phyloP scores from a whole-genome alignment of 345 rosid species.

The Litchi chinensis region DNA sequence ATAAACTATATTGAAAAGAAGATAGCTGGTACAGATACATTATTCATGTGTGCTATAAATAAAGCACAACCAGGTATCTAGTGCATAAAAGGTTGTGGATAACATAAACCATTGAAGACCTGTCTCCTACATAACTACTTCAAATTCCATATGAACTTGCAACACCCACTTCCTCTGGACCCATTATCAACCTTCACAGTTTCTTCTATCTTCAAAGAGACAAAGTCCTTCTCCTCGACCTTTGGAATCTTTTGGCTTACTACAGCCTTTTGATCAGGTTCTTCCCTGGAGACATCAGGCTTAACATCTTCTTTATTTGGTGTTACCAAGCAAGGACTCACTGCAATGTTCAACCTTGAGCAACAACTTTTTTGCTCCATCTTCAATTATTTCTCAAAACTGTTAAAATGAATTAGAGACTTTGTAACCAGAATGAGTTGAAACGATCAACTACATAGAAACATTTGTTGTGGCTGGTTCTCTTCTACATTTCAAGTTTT shows the following conservation, averaged over 20 bases:
- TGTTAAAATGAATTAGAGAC: neutral
- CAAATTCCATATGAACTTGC: neutral
- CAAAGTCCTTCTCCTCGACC: neutral
- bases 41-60: neutral
- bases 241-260: neutral
- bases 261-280: neutral
- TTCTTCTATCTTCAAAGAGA: neutral
- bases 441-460: neutral
- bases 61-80: neutral
- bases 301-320: conserved; percentile 4
- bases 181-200: conserved; percentile 1
- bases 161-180: neutral
- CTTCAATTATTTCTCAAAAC: neutral
- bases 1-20: no score
- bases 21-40: no score
- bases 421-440: neutral
- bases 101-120: no score
- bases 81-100: no score
- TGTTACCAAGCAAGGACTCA: neutral
- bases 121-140: neutral
- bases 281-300: neutral
- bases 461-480: neutral
- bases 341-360: neutral
- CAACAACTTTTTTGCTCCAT: conserved; percentile 10
- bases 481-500: neutral